Evolutionary conservation across 2,329 filamentous ascomycete genomes (phyloP), one percentile per base, ranked within the genome.

Genomic region (Aspergillus tamarii): DNA sequence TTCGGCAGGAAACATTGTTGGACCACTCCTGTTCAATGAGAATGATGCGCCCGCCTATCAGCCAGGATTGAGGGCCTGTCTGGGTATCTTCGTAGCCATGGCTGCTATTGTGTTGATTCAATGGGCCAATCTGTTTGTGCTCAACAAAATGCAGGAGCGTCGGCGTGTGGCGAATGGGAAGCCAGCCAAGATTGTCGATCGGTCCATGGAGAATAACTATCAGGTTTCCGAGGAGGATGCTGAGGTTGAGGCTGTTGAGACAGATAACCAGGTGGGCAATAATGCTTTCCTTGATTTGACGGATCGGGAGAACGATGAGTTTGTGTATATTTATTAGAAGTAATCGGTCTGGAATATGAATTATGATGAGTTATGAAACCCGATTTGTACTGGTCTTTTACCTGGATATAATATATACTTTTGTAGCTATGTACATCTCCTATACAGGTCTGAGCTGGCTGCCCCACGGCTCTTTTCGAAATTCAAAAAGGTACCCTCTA

Each of bases 221-320:
- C 77, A 80, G 30, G 77, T 64, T 67, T 64, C 45, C 64, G 65
- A 69, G 6, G 69, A 74, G 30, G 61, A 65, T 14, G 48, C 34
- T 6, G 48, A 34, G 1, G 36, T n/a, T 1, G 63, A 56, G 11
- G 48, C n/a, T 21, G 69, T 68, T 4, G 65, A 62, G 19, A 66
- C 59, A 8, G 66, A 69, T 9, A 61, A 66, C 36, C 70, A 72
- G 41, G 64, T 85, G 23, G 85, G 85, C 7, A 80, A 84, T 19
- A 81, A 84, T 54, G 84, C 83, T 0, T 84, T 86, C 57, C 73
- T 85, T 66, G 89, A 91, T 75, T 68, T 89, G 67, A 89, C 88
- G 0, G 89, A 91, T 73, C 76, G 84, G 23, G 78, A 88, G 77
- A 91, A 91, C 68, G 87, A 91, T 62, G 88, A 91, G 70, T 91